A percentile compares a stretch with the other conserved stretches of the same genome.
phyloP scores from a whole-genome alignment of 2,329 filamentous ascomycete species.

The Cladophialophora immunda region DNA sequence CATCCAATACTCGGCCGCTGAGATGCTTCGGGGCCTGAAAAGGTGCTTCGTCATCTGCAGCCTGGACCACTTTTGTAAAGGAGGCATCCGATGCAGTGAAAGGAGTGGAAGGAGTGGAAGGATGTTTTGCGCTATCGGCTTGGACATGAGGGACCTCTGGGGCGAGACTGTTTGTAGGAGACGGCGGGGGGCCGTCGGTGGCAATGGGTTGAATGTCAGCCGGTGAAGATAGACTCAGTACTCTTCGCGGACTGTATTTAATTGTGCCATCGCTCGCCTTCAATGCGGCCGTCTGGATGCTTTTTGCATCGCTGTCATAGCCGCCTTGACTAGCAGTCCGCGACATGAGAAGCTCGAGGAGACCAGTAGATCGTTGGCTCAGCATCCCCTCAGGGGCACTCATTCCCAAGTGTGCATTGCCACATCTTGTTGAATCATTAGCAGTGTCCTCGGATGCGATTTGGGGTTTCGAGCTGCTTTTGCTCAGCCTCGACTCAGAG shows the following conservation, averaged over 20 bases:
- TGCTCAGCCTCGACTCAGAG: constrained; percentile 38
- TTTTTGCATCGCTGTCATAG: constrained; percentile 42
- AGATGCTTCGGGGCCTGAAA: constrained; percentile 21
- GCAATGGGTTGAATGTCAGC: not conserved
- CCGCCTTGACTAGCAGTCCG: constrained; percentile 37
- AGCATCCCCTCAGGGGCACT: constrained; percentile 15
- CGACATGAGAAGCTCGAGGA: constrained; percentile 39
- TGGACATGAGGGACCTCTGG: not conserved
- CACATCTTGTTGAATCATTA: constrained; percentile 2
- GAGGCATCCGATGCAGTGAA: constrained; percentile 16
- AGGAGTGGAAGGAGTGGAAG: not conserved
- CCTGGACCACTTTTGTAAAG: constrained; percentile 25
- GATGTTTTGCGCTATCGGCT: not conserved
- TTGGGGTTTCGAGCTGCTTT: constrained; percentile 31
- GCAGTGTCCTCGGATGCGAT: constrained; percentile 12
- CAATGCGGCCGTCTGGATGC: constrained; percentile 36
- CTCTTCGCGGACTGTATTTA: constrained; percentile 24
- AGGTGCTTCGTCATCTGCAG: constrained; percentile 28
- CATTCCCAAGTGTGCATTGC: constrained; percentile 11
- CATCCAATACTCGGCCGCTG: constrained; percentile 21
- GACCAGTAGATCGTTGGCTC: constrained; percentile 36
- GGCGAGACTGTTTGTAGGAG: not conserved
- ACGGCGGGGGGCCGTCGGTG: constrained; percentile 2
- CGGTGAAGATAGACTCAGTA: constrained; percentile 4
- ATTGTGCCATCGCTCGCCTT: constrained; percentile 31